Conservation (phyloP, 352 stramenopile species). For the Pilasporangium apinafurcum region DNA sequence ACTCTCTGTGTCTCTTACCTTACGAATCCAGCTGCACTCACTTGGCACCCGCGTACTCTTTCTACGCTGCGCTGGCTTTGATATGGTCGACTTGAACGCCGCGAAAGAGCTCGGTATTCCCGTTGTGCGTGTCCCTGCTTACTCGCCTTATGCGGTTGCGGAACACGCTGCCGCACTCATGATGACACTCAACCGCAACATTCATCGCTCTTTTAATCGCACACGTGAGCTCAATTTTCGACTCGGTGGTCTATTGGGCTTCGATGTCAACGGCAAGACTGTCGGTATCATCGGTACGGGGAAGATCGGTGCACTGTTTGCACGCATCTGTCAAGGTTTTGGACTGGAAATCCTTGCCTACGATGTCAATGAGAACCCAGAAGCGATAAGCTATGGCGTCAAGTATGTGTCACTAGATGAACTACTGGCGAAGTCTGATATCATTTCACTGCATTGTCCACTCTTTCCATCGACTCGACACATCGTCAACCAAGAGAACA, state of each 20-base stretch:
- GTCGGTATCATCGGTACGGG: conserved; percentile 61
- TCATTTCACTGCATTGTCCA: conserved; percentile 87
- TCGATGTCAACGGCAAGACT: conserved; percentile 69
- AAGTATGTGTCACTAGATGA: conserved; percentile 60
- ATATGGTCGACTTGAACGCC: conserved; percentile 64
- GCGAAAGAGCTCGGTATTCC: conserved; percentile 57
- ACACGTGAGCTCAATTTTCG: conserved; percentile 74
- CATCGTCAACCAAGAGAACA: conserved; percentile 73
- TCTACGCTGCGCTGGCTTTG: conserved; percentile 75
- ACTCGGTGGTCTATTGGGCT: conserved; percentile 46
- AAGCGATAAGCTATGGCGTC: conserved; percentile 31
- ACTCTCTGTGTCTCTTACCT: no score
- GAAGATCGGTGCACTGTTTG: conserved; percentile 49
- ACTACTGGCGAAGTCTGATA: conserved; percentile 61
- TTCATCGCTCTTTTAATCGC: conserved; percentile 68
- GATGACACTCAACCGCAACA: conserved; percentile 81
- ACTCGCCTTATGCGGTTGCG: conserved; percentile 77
- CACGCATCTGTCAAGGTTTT: conserved; percentile 27
- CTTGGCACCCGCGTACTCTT: conserved; percentile 59
- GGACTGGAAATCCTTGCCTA: conserved; percentile 45
- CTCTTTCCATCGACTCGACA: conserved; percentile 79
- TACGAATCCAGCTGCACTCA: no score
- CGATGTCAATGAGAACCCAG: conserved; percentile 51
- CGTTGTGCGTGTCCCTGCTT: conserved; percentile 60
- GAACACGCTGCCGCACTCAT: conserved; percentile 72